Base-by-base conservation (phyloP, 306 rosid species). In the Cucurbita moschata region DNA sequence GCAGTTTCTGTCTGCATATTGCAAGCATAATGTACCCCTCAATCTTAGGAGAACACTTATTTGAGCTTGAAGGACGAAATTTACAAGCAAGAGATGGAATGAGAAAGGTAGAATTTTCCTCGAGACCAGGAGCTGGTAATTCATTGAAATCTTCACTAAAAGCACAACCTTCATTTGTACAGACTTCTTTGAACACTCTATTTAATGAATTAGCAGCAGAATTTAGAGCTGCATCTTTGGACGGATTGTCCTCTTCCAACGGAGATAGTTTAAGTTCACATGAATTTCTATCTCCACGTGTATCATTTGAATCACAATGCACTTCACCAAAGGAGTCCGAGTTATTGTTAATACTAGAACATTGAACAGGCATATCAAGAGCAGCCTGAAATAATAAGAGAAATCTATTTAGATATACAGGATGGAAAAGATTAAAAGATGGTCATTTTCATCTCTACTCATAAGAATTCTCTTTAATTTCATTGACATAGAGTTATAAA, bases 1-100 rank as follows among this genome's bases (percentile, higher is more conserved):
- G 96, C 82, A 94, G 81, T 81, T 84, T 91, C 80, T 89, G 96
- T 55, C 99, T 86, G 85, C 88, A 87, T 72, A 86, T 76, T 57
- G 97, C 97, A 77, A 78, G 78, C 18, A 93, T 83, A 83, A 88
- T 85, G 81, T 87, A 94, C 61, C 81, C 83, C 74, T 85, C 85
- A 61, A 91, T 91, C 91, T 86, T 89, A 49, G 96, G 95, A 77
- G 73, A 76, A 70, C 81, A 70, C 78, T 83, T 87, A 68, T 79
- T 76, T 14, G 68, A 84, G 72, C 81, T 84, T 55, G 89, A 89
- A 66, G 89, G 86, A 67, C 83, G 87, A 64, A 83, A 80, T 80
- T 86, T 90, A 43, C 79, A 81, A 53, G 26, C 77, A 69, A 7
- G 19, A 18, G 72, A 79, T 1, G 80, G 79, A 73, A 79, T 56